These are phyloP conservation scores for Picochlorum costavermella DNA, from an alignment of 139 green algal species.

Conservation along the genomic window DNA sequence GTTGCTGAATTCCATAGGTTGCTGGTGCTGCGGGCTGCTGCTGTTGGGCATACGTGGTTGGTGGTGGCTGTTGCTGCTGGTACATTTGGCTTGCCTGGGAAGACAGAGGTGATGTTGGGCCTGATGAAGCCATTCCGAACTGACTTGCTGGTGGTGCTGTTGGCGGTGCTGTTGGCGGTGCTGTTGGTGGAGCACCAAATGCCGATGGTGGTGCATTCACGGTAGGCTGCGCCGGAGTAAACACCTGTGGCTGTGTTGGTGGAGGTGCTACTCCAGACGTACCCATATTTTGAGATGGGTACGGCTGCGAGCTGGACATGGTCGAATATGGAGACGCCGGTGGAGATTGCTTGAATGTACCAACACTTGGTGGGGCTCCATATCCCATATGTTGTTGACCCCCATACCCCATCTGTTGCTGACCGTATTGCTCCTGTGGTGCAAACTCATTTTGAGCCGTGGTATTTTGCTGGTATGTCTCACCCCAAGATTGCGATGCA, in stretches of 20 bases:
- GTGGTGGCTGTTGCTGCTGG: too few species aligned
- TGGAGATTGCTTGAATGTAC: slow-evolving; percentile 1
- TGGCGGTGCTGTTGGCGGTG: neutral
- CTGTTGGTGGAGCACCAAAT: slow-evolving; percentile 4
- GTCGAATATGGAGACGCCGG: neutral
- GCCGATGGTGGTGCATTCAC: neutral
- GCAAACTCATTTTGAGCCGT: slow-evolving; percentile 3
- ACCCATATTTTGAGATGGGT: slow-evolving; percentile 11
- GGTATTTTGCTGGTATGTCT: neutral
- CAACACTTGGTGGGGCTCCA: neutral
- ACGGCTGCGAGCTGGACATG: neutral
- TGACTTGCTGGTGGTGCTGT: neutral
- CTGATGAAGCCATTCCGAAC: neutral
- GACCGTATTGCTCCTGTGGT: slow-evolving; percentile 16
- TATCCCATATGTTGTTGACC: neutral
- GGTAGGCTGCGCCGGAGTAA: slow-evolving; percentile 2
- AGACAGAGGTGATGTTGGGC: slow-evolving; percentile 1
- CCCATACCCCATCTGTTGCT: neutral
- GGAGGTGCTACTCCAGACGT: neutral
- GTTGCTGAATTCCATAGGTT: neutral
- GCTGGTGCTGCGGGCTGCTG: neutral
- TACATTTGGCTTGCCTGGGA: too few species aligned
- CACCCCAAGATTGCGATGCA: neutral
- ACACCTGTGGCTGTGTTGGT: slow-evolving; percentile 14
- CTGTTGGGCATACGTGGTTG: too few species aligned